These are phyloP conservation scores for Pestalotiopsis sp. DNA, from an alignment of 2,329 filamentous ascomycete genomes.

Conservation along the genomic window DNA sequence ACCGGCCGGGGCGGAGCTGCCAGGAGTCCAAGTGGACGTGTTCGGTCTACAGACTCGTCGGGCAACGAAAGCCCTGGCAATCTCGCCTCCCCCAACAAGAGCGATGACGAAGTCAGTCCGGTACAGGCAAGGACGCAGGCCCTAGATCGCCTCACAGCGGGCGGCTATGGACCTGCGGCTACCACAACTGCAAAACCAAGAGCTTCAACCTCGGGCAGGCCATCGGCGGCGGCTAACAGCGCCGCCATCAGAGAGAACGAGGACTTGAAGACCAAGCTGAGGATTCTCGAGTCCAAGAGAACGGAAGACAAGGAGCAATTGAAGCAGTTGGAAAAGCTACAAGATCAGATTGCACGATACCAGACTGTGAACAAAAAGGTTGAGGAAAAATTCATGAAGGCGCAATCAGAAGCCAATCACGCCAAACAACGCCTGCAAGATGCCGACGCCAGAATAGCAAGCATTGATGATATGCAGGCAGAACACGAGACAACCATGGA, in stretches of 20 bases:
- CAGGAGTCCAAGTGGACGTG: conserved; percentile 41
- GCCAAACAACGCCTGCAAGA: conserved; percentile 78
- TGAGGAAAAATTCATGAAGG: conserved; percentile 82
- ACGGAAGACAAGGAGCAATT: conserved; percentile 83
- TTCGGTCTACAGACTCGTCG: conserved; percentile 48
- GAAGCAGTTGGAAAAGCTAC: conserved; percentile 73
- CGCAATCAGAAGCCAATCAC: conserved; percentile 76
- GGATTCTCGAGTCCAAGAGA: conserved; percentile 84
- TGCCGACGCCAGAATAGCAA: conserved; percentile 66
- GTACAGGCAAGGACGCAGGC: conserved; percentile 50
- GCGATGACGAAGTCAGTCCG: conserved; percentile 53
- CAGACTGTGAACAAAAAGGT: conserved; percentile 87
- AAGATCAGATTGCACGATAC: conserved; percentile 75
- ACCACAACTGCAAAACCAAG: conserved; percentile 28
- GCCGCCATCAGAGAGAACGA: conserved; percentile 71
- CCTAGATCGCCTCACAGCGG: conserved; percentile 50
- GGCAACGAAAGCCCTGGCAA: conserved; percentile 40
- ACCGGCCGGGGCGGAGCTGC: conserved; percentile 33
- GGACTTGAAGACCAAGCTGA: conserved; percentile 83
- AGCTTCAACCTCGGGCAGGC: conserved; percentile 27
- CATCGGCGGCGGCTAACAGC: conserved; percentile 44
- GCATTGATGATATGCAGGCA: conserved; percentile 72
- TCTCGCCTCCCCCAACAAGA: conserved; percentile 48
- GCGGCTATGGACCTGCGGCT: conserved; percentile 28
- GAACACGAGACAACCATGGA: conserved; percentile 86